phyloP scores from a whole-genome alignment of 192 early-diverging fungal genomes.

The Coemansia sp. region DNA sequence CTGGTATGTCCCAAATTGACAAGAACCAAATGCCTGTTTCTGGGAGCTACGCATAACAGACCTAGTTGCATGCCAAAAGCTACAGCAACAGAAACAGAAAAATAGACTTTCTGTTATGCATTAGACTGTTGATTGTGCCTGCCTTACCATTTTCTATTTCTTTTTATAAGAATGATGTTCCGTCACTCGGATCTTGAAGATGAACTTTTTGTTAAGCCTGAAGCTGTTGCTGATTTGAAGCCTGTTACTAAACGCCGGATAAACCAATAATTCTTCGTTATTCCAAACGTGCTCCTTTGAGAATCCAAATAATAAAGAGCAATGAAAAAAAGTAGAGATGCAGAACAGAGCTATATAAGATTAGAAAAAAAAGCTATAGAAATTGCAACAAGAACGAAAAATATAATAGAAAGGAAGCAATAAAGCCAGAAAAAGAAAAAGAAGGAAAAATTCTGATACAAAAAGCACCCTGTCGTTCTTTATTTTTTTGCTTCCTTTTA shows the following conservation, averaged over 20 bases:
- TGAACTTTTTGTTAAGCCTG: neutral
- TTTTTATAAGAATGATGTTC: neutral
- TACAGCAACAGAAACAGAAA: too few species aligned
- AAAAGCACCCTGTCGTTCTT: neutral
- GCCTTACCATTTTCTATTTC: conserved; percentile 5
- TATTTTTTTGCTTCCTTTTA: neutral
- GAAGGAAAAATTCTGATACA: neutral
- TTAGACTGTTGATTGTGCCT: neutral
- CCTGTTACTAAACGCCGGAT: neutral
- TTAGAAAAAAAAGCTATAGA: neutral
- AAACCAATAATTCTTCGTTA: neutral
- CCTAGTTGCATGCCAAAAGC: too few species aligned
- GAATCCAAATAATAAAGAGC: neutral
- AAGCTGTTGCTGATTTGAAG: neutral
- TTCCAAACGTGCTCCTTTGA: neutral
- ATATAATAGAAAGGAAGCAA: conserved; percentile 6
- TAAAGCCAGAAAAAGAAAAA: conserved; percentile 6
- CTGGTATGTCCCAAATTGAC: too few species aligned
- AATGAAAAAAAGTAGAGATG: conserved; percentile 1
- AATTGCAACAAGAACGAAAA: neutral
- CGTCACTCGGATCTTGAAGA: neutral
- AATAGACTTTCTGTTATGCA: too few species aligned
- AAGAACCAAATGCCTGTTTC: too few species aligned
- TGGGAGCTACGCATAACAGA: too few species aligned
- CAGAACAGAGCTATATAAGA: conserved; percentile 5